Base-by-base conservation (phyloP, 495 filamentous ascomycete species). In the Penicillium angulare region DNA sequence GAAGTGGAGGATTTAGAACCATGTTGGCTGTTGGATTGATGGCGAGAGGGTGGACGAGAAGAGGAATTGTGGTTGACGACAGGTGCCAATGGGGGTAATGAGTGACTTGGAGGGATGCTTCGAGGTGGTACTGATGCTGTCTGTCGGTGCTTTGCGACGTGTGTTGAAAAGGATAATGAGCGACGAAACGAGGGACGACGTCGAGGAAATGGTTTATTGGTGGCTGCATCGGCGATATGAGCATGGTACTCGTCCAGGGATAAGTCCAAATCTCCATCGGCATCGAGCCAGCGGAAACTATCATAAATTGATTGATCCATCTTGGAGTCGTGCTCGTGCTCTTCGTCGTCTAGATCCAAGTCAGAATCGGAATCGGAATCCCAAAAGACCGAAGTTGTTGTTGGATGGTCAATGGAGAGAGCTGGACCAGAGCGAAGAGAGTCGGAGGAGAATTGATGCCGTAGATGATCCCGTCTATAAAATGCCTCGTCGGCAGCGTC, bases 211-310 rank as follows among this genome's bases (percentile, higher is more conserved):
- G 50, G 17, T 41, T 60, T 60, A 27, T 17, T 23, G 5, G 58
- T 56, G 35, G 68, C 52, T 21, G 69, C 48, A 46, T 70, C 55
- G 16, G 57, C 54, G n/a, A 79, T 57, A 59, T 75, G 70, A 15
- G 61, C 56, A 48, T 79, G 77, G 38, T 80, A 79, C 49, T 79
- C 72, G 51, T 78, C 75, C 24, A 90, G 73, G 22, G 82, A 80
- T 43, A 92, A 68, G 59, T 92, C 86, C 17, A 92, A 71, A 43
- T 88, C 82, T 12, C 86, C 82, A 52, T 89, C 85, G 52, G 88
- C 87, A 21, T 95, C 88, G 45, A 92, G 71, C 88, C 88, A 90
- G 26, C 85, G 81, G 56, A 92, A 88, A 49, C 77, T 85, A 45
- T 89, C 86, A 50, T 81, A 80, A 43, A 89, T 75, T 32, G 71